Evolutionary conservation across 768 basidiomycete species (phyloP).

Genomic region (Pulveroboletus sp.): DNA sequence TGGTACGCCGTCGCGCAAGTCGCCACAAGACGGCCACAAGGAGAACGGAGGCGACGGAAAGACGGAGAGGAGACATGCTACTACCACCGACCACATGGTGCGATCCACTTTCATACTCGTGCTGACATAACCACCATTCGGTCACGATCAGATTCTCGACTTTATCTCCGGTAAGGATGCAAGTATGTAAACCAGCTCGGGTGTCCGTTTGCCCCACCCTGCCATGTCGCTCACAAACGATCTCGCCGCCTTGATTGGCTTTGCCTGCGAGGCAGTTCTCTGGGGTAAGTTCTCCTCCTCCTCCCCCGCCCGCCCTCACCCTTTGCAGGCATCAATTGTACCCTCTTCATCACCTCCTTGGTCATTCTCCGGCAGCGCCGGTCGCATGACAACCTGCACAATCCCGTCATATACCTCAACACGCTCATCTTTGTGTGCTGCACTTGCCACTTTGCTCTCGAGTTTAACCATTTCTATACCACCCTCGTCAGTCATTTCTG

Average conservation of each 20-base stretch:
- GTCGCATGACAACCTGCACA: constrained; percentile 9
- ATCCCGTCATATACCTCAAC: constrained; percentile 29
- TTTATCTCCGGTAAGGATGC: no score
- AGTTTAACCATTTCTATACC: constrained; percentile 35
- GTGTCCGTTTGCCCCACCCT: no score
- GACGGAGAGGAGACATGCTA: constrained; percentile 3
- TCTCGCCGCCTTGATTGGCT: constrained; percentile 36
- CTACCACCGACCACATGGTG: neutral
- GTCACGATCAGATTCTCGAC: no score
- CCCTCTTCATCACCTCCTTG: constrained; percentile 31
- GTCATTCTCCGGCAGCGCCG: constrained; percentile 20
- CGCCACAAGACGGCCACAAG: constrained; percentile 15
- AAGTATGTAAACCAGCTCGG: no score
- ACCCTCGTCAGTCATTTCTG: constrained; percentile 27
- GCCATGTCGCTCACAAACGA: constrained; percentile 26
- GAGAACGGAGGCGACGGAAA: neutral
- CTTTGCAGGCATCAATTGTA: constrained; percentile 14
- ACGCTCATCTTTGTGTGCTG: constrained; percentile 32
- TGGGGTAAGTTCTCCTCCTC: constrained; percentile 27
- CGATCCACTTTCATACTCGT: no score
- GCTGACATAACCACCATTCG: no score
- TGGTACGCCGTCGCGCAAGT: constrained; percentile 12
- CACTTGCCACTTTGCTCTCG: constrained; percentile 32
- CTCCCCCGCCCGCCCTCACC: neutral
- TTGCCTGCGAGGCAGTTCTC: constrained; percentile 34